phyloP scores from a whole-genome alignment of 2,329 filamentous ascomycete genomes.

The Laburnicola sp. region DNA sequence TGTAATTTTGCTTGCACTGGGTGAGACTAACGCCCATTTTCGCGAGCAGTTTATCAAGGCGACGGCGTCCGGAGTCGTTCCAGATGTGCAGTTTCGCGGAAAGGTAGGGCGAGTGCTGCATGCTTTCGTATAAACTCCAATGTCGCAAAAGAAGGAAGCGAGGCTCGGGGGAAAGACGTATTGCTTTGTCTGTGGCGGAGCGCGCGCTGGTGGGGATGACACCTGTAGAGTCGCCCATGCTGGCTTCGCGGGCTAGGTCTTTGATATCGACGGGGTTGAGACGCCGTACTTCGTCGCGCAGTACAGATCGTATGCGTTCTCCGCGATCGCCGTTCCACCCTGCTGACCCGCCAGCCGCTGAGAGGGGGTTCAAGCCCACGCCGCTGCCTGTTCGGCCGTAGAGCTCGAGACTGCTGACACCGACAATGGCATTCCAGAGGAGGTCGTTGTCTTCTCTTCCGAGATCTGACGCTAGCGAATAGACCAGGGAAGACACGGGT shows the following conservation, averaged over 20 bases:
- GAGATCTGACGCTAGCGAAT: constrained; percentile 90
- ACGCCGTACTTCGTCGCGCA: constrained; percentile 91
- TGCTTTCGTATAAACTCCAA: constrained; percentile 97
- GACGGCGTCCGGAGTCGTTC: constrained; percentile 85
- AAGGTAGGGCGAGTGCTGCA: constrained; percentile 95
- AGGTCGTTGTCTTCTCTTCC: constrained; percentile 96
- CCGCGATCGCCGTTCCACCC: constrained; percentile 84
- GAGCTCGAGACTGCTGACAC: constrained; percentile 89
- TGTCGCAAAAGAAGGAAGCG: constrained; percentile 90
- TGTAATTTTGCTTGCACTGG: constrained; percentile 94
- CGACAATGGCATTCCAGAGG: constrained; percentile 92
- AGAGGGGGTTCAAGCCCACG: constrained; percentile 64
- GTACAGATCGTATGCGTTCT: constrained; percentile 78
- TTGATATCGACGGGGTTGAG: constrained; percentile 76
- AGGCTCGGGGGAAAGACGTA: constrained; percentile 89
- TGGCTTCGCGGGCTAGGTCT: constrained; percentile 62
- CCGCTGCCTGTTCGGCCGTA: constrained; percentile 85
- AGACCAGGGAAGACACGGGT: constrained; percentile 90
- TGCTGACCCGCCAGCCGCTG: constrained; percentile 57
- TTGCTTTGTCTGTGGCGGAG: constrained; percentile 87
- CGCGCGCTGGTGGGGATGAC: constrained; percentile 86
- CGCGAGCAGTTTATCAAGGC: constrained; percentile 88
- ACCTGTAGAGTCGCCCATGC: constrained; percentile 69
- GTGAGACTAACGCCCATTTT: constrained; percentile 97
- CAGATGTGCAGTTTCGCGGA: constrained; percentile 91